Evolutionary conservation across 2,329 filamentous ascomycete genomes (phyloP).

Genomic region (Phyllosticta ampelicida): DNA sequence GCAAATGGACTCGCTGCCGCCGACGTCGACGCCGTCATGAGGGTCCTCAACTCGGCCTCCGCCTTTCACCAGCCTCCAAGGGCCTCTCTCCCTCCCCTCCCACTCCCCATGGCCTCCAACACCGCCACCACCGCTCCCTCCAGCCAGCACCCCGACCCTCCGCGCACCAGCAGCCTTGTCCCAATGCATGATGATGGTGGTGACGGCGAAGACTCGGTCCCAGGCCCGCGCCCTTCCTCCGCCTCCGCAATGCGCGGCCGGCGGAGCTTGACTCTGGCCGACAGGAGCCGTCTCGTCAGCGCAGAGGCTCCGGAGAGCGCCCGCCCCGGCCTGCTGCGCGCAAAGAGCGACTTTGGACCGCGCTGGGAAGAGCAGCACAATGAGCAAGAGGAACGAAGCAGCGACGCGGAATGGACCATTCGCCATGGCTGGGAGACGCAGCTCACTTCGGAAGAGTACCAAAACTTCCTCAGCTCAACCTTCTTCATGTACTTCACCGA

Average conservation of each 20-base stretch:
- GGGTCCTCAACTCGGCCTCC: conserved; percentile 7
- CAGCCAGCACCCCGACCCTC: not conserved
- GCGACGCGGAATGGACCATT: conserved; percentile 45
- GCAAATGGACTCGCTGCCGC: conserved; percentile 2
- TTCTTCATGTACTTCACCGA: conserved; percentile 99
- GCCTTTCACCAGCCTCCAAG: not conserved
- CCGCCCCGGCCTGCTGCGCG: conserved; percentile 33
- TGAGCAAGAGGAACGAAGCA: conserved; percentile 26
- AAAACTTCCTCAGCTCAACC: conserved; percentile 72
- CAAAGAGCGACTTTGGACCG: conserved; percentile 45
- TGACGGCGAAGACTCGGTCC: not conserved
- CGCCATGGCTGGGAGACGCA: conserved; percentile 90
- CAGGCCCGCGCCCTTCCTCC: conserved; percentile 6
- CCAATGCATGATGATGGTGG: not conserved
- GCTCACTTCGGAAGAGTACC: conserved; percentile 81
- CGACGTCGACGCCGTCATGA: conserved; percentile 1
- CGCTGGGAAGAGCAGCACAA: conserved; percentile 17
- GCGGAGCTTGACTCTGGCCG: conserved; percentile 1
- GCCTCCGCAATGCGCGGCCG: conserved; percentile 2
- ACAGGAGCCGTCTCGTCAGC: conserved; percentile 3
- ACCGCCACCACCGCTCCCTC: not conserved
- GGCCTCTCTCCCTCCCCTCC: not conserved
- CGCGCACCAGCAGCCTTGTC: not conserved
- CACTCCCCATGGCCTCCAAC: not conserved
- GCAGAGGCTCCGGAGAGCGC: not conserved